Evolutionary conservation across 495 filamentous ascomycete species (phyloP).

Genomic region (Sporormia fimetaria): DNA sequence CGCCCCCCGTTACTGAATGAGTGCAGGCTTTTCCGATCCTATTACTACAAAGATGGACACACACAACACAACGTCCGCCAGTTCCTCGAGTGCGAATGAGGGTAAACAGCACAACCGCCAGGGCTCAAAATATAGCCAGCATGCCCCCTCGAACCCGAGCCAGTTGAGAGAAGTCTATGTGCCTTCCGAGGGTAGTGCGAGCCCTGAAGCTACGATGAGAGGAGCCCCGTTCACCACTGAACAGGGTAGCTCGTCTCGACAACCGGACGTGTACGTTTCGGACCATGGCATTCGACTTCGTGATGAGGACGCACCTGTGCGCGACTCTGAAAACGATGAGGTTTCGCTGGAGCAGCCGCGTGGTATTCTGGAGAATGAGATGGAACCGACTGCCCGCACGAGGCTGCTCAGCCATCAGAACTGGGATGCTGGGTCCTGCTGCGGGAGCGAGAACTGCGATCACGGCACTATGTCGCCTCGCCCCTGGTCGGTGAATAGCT

Average conservation of each 20-base stretch:
- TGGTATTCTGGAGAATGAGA: slow-evolving; percentile 11
- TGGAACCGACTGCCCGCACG: slow-evolving; percentile 15
- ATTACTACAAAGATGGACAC: no score
- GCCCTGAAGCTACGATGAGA: slow-evolving; percentile 19
- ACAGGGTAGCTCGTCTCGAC: slow-evolving; percentile 12
- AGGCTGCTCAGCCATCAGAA: slow-evolving; percentile 24
- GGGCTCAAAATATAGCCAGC: neutral
- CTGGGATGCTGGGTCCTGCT: slow-evolving; percentile 31
- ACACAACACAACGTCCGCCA: no score
- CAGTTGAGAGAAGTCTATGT: slow-evolving; percentile 23
- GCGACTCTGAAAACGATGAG: slow-evolving; percentile 15
- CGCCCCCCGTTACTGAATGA: no score
- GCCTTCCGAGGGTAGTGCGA: slow-evolving; percentile 18
- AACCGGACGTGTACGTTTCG: slow-evolving; percentile 16
- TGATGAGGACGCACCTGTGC: slow-evolving; percentile 11
- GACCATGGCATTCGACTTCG: slow-evolving; percentile 22
- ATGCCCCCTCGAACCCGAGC: slow-evolving; percentile 25
- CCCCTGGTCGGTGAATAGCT: slow-evolving; percentile 40
- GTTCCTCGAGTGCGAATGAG: no score
- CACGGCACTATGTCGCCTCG: slow-evolving; percentile 74
- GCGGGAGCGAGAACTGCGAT: slow-evolving; percentile 41
- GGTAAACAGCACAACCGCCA: no score
- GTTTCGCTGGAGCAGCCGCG: slow-evolving; percentile 1
- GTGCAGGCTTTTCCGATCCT: no score
- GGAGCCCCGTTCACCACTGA: slow-evolving; percentile 2